Conservation (phyloP, 306 rosid genomes). For the Chamaecrista fasciculata region DNA sequence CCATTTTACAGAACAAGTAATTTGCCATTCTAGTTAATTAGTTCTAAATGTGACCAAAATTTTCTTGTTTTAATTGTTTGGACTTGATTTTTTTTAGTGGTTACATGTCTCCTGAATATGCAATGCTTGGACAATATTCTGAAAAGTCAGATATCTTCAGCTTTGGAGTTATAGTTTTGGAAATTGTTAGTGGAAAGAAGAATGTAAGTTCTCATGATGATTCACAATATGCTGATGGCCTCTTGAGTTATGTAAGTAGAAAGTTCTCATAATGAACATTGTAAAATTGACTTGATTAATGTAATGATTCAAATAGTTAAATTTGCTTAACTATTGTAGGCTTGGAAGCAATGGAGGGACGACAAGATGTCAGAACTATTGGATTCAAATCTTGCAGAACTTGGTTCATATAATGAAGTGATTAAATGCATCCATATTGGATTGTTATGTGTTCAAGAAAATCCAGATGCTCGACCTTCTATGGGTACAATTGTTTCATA, state of each 20-base stretch:
- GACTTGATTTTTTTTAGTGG: neutral
- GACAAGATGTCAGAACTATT: neutral
- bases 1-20: too few species aligned
- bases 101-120: slow-evolving; percentile 20
- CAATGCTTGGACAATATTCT: neutral
- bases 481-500: slow-evolving; percentile 28
- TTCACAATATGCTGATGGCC: neutral
- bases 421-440: slow-evolving; percentile 33
- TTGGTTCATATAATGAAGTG: neutral
- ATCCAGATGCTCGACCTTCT: slow-evolving; percentile 34
- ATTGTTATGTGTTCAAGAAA: slow-evolving; percentile 42
- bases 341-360: slow-evolving; percentile 36
- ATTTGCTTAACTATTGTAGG: neutral
- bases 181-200: slow-evolving; percentile 25
- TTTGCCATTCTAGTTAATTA: too few species aligned
- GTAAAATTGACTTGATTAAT: too few species aligned
- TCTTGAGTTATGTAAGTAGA: slow-evolving; percentile 27
- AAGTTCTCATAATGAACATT: neutral
- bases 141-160: neutral
- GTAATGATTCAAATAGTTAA: neutral
- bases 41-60: too few species aligned
- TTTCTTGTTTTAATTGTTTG: too few species aligned
- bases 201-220: neutral
- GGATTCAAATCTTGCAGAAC: neutral
- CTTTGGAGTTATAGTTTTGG: slow-evolving; percentile 20